Base-by-base conservation (phyloP, 345 rosid species). In the Reutealis trisperma region DNA sequence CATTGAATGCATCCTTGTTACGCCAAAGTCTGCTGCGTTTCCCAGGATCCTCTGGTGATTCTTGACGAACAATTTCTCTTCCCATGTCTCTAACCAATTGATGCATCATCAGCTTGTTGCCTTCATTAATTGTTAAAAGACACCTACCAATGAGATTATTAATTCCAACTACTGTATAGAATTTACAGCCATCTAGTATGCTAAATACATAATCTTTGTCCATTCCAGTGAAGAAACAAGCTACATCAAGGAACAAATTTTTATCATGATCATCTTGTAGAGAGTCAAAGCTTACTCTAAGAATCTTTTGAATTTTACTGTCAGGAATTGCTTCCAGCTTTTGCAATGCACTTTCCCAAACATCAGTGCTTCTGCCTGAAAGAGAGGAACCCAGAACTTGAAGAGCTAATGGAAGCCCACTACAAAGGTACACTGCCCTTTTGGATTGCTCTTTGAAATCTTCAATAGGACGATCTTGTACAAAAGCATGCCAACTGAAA, bases 321-420 rank as follows among this genome's bases (percentile, higher is more conserved):
- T 52, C 73, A 13, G 73, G 62, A 70, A 70, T 54, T 6, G 62
- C 73, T 70, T 70, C 73, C 73, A 70, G 8, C 45, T 75, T 78
- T 18, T 72, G 66, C 15, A 82, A 37, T 49, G 79, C 81, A 70
- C 79, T 70, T 70, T 74, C 78, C 84, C 84, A 82, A 6, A 63
- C 58, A 13, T 61, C 51, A 76, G 63, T 52, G 62, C 73, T 70
- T 70, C 54, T 70, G 42, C 62, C 73, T 30, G 73, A 70, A 30
- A 70, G 61, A 70, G 73, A 70, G 8, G 73, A 70, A 32, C 73
- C 73, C 13, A 70, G 62, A 70, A 70, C 73, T 32, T 70, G 73
- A 52, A 70, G 73, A 70, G 73, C 73, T 21, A 70, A 54, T 19
- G 73, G 73, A 54, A 70, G 73, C 18, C 73, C 73, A 57, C 73